phyloP scores from a whole-genome alignment of 75 land plant species.

The Cryptomeria japonica region DNA sequence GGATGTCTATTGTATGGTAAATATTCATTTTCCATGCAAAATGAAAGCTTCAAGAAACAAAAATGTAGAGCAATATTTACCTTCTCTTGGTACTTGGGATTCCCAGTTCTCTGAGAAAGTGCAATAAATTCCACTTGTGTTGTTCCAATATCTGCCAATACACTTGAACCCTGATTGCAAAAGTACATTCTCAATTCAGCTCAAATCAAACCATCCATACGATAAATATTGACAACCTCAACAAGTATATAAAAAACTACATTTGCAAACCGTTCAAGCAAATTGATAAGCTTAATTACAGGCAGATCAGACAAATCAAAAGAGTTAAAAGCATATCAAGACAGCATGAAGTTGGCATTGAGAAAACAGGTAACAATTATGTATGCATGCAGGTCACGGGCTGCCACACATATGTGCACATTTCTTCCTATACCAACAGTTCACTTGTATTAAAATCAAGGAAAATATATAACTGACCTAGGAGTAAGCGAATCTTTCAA shows the following conservation, averaged over 20 bases:
- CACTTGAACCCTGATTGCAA: conserved; percentile 69
- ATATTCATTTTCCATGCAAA: neutral
- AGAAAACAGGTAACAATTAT: neutral
- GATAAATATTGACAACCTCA: neutral
- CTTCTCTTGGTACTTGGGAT: conserved; percentile 85
- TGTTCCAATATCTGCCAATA: conserved; percentile 90
- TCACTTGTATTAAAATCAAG: neutral
- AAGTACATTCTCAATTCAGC: conserved; percentile 4
- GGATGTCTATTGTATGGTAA: neutral
- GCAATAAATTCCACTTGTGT: conserved; percentile 94
- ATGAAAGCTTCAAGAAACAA: neutral
- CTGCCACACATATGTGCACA: neutral
- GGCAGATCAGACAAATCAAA: neutral
- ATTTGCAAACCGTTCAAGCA: neutral
- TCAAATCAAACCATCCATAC: neutral
- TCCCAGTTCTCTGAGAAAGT: conserved; percentile 87
- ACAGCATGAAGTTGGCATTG: neutral
- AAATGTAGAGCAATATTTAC: conserved; percentile 18
- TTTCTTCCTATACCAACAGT: neutral
- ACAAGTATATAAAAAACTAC: neutral
- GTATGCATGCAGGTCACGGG: neutral
- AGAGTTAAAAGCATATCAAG: neutral
- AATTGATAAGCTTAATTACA: neutral
- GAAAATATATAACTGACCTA: neutral
- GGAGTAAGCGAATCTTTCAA: neutral